Percentiles rank a stretch among this genome's conserved stretches.
Evolutionary conservation across 768 basidiomycete genomes (phyloP).

Genomic region (Tylopilus plumbeoviolaceoides): DNA sequence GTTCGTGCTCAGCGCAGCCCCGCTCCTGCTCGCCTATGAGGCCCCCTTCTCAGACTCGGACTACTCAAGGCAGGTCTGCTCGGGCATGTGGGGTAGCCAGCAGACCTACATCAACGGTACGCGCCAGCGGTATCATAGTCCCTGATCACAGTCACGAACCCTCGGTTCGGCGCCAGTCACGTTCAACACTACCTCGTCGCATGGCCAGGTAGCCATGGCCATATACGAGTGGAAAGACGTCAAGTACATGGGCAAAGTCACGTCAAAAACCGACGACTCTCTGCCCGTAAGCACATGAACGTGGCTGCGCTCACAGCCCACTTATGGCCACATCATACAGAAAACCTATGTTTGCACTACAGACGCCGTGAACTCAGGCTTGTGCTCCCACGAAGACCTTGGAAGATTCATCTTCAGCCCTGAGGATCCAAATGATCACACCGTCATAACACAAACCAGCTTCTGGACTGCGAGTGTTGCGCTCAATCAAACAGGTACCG

Average conservation of each 20-base stretch:
- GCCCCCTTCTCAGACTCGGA: constrained; percentile 71
- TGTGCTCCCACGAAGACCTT: constrained; percentile 65
- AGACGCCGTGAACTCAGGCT: constrained; percentile 63
- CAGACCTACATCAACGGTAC: constrained; percentile 82
- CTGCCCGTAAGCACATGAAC: constrained; percentile 55
- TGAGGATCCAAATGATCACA: constrained; percentile 51
- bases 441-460: constrained; percentile 63
- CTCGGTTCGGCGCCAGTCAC: constrained; percentile 46
- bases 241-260: constrained; percentile 72
- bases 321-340: constrained; percentile 41
- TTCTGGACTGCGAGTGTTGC: constrained; percentile 85
- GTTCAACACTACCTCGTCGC: constrained; percentile 63
- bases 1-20: constrained; percentile 30
- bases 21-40: constrained; percentile 48
- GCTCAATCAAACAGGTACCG: constrained; percentile 39
- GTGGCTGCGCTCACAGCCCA: constrained; percentile 11
- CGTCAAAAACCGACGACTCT: constrained; percentile 48
- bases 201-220: constrained; percentile 89
- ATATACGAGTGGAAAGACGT: constrained; percentile 96
- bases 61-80: constrained; percentile 86
- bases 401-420: constrained; percentile 84
- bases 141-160: constrained; percentile 16
- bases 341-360: constrained; percentile 94
- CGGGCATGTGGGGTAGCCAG: constrained; percentile 86
- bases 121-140: constrained; percentile 8